Evolutionary conservation across 2,329 filamentous ascomycete species (phyloP).

Genomic region (Fusarium heterosporum): DNA sequence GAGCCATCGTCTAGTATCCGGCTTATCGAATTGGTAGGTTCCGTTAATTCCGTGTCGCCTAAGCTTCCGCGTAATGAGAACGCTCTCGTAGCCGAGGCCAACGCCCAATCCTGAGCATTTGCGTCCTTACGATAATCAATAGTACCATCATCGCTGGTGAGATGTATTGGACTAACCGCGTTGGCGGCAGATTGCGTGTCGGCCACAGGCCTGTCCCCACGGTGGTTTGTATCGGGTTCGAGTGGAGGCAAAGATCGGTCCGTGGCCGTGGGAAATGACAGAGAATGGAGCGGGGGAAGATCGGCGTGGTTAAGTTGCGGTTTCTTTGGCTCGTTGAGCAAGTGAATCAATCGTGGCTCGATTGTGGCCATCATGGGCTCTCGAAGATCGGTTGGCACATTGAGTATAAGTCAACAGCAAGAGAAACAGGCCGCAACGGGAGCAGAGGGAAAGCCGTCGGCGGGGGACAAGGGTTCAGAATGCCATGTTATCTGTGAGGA

Average conservation of each 20-base stretch:
- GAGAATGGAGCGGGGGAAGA: slow-evolving; percentile 65
- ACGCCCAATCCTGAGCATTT: slow-evolving; percentile 41
- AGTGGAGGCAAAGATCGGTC: slow-evolving; percentile 64
- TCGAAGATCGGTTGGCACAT: slow-evolving; percentile 44
- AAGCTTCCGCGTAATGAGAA: slow-evolving; percentile 57
- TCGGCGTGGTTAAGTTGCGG: slow-evolving; percentile 63
- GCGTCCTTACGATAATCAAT: slow-evolving; percentile 42
- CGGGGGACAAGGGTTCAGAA: slow-evolving; percentile 39
- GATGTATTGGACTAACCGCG: slow-evolving; percentile 31
- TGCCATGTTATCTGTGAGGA: slow-evolving; percentile 32
- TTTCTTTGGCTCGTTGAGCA: slow-evolving; percentile 68
- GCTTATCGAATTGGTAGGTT: slow-evolving; percentile 58
- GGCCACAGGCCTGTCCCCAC: slow-evolving; percentile 51
- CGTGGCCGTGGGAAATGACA: slow-evolving; percentile 57
- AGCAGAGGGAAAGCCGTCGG: slow-evolving; percentile 25
- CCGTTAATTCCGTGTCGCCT: slow-evolving; percentile 53
- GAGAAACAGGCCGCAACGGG: slow-evolving; percentile 11
- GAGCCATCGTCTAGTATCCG: slow-evolving; percentile 60
- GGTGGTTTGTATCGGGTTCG: slow-evolving; percentile 61
- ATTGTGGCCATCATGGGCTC: slow-evolving; percentile 70
- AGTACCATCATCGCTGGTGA: slow-evolving; percentile 39
- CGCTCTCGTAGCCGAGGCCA: slow-evolving; percentile 42
- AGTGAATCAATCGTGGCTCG: slow-evolving; percentile 74
- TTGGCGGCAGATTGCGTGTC: slow-evolving; percentile 35
- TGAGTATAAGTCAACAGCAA: slow-evolving; percentile 43